Base-by-base conservation (phyloP, 225 moss, liverwort and hornwort species). In the Marchantia paleacea region DNA sequence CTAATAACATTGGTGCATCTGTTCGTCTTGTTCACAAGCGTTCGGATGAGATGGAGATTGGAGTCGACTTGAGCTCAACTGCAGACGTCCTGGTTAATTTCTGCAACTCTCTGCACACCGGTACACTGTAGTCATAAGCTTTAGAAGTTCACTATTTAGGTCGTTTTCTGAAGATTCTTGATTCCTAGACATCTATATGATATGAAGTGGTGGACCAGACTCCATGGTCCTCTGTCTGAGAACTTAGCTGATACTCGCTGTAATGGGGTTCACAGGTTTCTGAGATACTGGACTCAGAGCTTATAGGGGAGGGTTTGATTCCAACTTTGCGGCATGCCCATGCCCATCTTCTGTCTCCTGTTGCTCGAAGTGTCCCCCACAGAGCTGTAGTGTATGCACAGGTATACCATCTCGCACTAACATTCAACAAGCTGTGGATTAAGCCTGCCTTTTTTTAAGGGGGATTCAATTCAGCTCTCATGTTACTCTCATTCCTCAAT, bases 251-350 rank as follows among this genome's bases (percentile, higher is more conserved):
- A 39, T 69, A 69, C 10, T 77, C 0, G 14, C 71, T 60, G 72
- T n/a, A 69, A 13, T 26, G 54, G 60, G 58, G 11, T 24, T 54
- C 65, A 77, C 86, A 91, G 92, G 75, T 92, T 29, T 93, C 92
- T 82, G 97, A 97, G 81, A 92, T 97, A 64, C 84, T 94, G 54
- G 97, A 97, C 88, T 97, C 97, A 8, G 93, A 94, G 84, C 92
- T 97, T 62, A 84, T 94, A 79, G 96, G 96, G 58, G 96, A 97
- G 85, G 96, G 96, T 55, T 84, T 97, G 84, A 93, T 97, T 80
- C 94, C 94, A 12, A 91, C 93, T 69, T 81, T 97, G 50, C 88
- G 93, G 52, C 97, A 97, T 84, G 97, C 97, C 48, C 93, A 93
- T 79, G 76, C 86, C 55, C 89, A 97, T 69, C 89, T 97, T 39